These are phyloP conservation scores for Annulohypoxylon maeteangense DNA, from an alignment of 495 filamentous ascomycete species.

Conservation along the genomic window DNA sequence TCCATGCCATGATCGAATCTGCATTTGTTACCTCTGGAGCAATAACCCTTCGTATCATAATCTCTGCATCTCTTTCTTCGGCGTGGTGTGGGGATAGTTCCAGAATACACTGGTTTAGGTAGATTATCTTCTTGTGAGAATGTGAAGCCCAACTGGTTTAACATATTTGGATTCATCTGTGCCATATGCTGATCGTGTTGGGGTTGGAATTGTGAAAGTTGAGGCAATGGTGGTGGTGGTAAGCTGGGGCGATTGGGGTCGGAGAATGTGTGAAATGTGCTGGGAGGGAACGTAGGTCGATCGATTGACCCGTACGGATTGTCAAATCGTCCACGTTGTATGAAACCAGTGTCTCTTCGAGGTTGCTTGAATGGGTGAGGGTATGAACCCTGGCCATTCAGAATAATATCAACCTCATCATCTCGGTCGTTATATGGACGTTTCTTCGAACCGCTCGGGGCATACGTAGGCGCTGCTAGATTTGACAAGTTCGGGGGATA, in stretches of 20 bases:
- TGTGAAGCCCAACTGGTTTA: conserved; percentile 75
- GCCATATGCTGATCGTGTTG: conserved; percentile 43
- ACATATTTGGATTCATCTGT: conserved; percentile 67
- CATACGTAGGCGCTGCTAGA: conserved; percentile 14
- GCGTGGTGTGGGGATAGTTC: conserved; percentile 28
- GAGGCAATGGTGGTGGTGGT: conserved; percentile 38
- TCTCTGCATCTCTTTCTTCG: conserved; percentile 75
- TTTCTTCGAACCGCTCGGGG: conserved; percentile 59
- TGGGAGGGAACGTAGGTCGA: conserved; percentile 18
- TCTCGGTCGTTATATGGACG: conserved; percentile 69
- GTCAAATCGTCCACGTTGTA: conserved; percentile 58
- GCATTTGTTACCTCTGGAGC: conserved; percentile 79
- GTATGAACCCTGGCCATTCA: conserved; percentile 51
- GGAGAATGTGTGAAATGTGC: conserved; percentile 20
- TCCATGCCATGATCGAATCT: conserved; percentile 83
- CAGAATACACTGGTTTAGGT: conserved; percentile 40
- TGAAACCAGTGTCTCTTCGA: conserved; percentile 69
- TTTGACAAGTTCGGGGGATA: conserved; percentile 8
- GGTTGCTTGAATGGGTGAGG: conserved; percentile 72
- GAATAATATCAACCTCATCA: conserved; percentile 58
- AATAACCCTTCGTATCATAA: conserved; percentile 90
- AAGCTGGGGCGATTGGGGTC: conserved; percentile 36
- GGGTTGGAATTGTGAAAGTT: conserved; percentile 25
- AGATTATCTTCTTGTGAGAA: conserved; percentile 63
- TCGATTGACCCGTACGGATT: conserved; percentile 44